Conservation (phyloP, 768 basidiomycete species). For the Leucocoprinus birnbaumii region DNA sequence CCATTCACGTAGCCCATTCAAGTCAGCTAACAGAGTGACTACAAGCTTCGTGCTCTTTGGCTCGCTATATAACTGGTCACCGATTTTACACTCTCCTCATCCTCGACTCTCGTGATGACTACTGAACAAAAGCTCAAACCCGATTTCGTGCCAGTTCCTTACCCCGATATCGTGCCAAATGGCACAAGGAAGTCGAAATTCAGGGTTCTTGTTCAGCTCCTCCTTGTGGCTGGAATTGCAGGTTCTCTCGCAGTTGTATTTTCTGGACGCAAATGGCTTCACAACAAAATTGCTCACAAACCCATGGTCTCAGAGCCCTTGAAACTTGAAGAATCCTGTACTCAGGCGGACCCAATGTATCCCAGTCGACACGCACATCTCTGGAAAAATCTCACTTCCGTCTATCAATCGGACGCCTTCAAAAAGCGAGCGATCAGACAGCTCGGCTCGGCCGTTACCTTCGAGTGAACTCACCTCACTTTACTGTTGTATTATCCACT, state of each 20-base stretch:
- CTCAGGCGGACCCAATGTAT: constrained; percentile 33
- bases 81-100: neutral
- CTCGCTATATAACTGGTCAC: neutral
- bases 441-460: constrained; percentile 45
- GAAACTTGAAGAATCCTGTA: constrained; percentile 25
- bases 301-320: neutral
- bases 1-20: too few species aligned
- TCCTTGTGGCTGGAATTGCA: neutral
- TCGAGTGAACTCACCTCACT: constrained; percentile 32
- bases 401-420: constrained; percentile 34
- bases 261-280: neutral
- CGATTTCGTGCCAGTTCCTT: neutral
- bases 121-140: neutral
- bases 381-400: constrained; percentile 30
- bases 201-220: neutral
- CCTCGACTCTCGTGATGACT: neutral
- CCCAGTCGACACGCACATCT: constrained; percentile 37
- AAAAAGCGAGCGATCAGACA: constrained; percentile 38
- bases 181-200: neutral
- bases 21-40: neutral
- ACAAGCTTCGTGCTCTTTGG: neutral
- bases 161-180: neutral
- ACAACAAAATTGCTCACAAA: neutral
- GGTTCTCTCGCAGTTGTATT: neutral
- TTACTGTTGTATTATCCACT: neutral